A percentile compares a stretch with the other conserved stretches of the same genome.
These are phyloP conservation scores for Metarhizium sp. DNA, from an alignment of 2,329 filamentous ascomycete species.

Conservation along the genomic window DNA sequence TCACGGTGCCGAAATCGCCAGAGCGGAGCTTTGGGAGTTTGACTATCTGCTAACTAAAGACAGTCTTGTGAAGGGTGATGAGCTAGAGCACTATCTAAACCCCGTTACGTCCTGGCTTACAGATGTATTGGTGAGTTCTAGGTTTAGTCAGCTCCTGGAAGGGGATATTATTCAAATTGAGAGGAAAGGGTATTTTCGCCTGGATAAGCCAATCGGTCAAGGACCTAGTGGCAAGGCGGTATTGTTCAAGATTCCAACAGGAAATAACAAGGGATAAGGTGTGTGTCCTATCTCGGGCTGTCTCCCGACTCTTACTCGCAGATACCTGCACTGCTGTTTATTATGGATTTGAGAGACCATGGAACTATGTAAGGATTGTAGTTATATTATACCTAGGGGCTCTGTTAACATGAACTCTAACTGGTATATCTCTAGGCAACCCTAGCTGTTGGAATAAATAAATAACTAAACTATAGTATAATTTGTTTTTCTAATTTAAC, in stretches of 20 bases:
- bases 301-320: no score
- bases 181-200: background rate
- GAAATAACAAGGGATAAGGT: background rate
- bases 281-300: no score
- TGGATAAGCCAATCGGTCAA: background rate
- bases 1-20: background rate
- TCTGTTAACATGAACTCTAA: no score
- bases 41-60: conserved; percentile 1
- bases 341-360: no score
- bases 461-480: no score
- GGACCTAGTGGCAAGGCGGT: background rate
- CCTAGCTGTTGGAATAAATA: no score
- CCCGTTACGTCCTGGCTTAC: background rate
- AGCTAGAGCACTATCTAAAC: background rate
- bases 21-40: conserved; percentile 1
- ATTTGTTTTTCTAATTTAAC: no score
- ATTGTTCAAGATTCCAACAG: conserved; percentile 2
- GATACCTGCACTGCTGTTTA: no score
- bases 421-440: no score
- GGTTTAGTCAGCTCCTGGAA: background rate
- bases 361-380: no score
- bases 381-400: no score
- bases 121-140: background rate
- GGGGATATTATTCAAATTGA: background rate
- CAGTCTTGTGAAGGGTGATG: background rate